Conservation (phyloP, 306 rosid genomes). For the Vigna reflexopilosa region DNA sequence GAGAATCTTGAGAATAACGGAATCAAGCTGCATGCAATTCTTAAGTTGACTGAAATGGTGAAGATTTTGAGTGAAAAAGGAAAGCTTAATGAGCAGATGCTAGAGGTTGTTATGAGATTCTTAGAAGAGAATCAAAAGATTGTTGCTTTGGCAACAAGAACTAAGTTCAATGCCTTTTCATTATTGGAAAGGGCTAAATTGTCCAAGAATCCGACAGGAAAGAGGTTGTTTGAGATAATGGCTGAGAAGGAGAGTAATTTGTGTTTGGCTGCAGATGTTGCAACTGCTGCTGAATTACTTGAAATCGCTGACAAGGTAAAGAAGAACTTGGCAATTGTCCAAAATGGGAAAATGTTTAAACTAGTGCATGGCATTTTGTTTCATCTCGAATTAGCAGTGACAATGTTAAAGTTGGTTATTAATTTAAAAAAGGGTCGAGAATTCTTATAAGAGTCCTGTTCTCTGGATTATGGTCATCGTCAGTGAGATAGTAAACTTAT, state of each 20-base stretch:
- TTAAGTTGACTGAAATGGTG: slow-evolving; percentile 84
- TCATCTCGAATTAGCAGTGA: slow-evolving; percentile 14
- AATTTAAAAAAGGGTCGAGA: slow-evolving; percentile 22
- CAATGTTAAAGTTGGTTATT: slow-evolving; percentile 14
- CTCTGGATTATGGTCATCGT: slow-evolving; percentile 25
- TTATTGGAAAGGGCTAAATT: slow-evolving; percentile 76
- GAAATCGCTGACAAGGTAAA: slow-evolving; percentile 82
- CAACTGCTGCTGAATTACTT: slow-evolving; percentile 77
- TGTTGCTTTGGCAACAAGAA: slow-evolving; percentile 51
- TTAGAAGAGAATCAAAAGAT: slow-evolving; percentile 82
- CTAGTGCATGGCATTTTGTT: background rate
- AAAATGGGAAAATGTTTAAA: background rate
- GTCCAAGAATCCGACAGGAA: slow-evolving; percentile 82
- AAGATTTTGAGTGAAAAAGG: slow-evolving; percentile 74
- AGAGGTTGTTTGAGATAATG: slow-evolving; percentile 83
- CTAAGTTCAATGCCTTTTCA: slow-evolving; percentile 52
- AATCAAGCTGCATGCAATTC: slow-evolving; percentile 69
- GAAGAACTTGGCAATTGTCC: slow-evolving; percentile 30
- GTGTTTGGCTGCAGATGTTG: slow-evolving; percentile 91
- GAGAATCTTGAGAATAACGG: slow-evolving; percentile 83
- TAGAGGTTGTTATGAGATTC: slow-evolving; percentile 61
- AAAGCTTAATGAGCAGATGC: slow-evolving; percentile 72
- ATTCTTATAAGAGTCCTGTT: background rate
- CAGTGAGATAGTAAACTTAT: slow-evolving; percentile 10
- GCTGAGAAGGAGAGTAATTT: slow-evolving; percentile 85